A percentile compares a stretch with the other conserved stretches of the same genome.
Conservation (phyloP, 2,329 filamentous ascomycete genomes). For the Apiospora kogelbergensis region DNA sequence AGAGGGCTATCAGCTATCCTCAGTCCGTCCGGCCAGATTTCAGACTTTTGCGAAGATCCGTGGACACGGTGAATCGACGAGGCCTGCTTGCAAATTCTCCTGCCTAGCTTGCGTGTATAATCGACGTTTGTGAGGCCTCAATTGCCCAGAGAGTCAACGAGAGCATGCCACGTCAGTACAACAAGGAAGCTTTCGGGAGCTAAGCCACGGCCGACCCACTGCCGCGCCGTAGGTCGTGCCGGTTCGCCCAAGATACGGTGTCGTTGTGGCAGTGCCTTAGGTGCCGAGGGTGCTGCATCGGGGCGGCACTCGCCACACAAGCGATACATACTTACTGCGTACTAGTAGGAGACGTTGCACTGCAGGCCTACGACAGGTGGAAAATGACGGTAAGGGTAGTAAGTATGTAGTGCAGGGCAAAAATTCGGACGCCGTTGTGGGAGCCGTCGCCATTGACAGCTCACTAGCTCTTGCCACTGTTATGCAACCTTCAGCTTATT, state of each 20-base stretch:
- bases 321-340: not conserved
- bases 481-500: not conserved
- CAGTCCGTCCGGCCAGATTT: not conserved
- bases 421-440: constrained; percentile 1
- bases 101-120: not conserved
- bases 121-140: constrained; percentile 1
- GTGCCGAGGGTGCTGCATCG: not conserved
- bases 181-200: not conserved
- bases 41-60: not conserved
- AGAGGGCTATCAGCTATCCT: not conserved
- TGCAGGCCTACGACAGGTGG: not conserved
- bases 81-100: not conserved
- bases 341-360: not conserved
- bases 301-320: not conserved
- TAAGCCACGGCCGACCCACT: constrained; percentile 10
- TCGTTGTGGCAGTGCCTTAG: not conserved
- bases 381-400: constrained; percentile 8
- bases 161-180: constrained; percentile 9
- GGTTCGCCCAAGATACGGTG: constrained; percentile 4
- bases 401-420: constrained; percentile 1
- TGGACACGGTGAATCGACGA: constrained; percentile 2
- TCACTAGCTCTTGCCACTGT: constrained; percentile 1
- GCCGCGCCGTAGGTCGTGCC: not conserved
- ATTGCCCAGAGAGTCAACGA: not conserved
- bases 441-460: not conserved